Percentiles rank a stretch among this genome's conserved stretches.
Conservation (phyloP, 2,329 filamentous ascomycete species). For the Cladosporium cucumerinum region DNA sequence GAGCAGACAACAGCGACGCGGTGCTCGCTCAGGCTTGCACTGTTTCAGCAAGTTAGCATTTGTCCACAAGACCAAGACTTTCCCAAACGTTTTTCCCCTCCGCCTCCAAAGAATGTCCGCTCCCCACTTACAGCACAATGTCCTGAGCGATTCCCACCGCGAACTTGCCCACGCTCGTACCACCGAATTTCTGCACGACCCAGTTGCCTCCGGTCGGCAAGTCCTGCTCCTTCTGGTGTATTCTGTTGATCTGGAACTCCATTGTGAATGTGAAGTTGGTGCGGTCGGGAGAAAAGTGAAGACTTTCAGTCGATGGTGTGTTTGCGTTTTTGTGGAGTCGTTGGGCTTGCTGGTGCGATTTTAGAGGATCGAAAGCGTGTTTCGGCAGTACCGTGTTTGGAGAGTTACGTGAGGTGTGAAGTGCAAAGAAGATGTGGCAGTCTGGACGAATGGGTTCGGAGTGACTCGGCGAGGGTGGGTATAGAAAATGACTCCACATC, state of each 20-base stretch:
- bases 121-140: constrained; percentile 55
- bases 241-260: constrained; percentile 27
- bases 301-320: not conserved
- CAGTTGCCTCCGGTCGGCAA: constrained; percentile 55
- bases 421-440: constrained; percentile 6
- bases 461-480: constrained; percentile 16
- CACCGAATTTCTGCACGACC: constrained; percentile 94
- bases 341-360: constrained; percentile 1
- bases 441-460: constrained; percentile 13
- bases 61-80: constrained; percentile 1
- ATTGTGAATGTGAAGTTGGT: constrained; percentile 14
- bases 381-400: not conserved
- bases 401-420: not conserved
- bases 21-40: constrained; percentile 57
- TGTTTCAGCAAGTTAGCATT: constrained; percentile 25
- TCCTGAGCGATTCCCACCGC: constrained; percentile 57
- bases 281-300: not conserved
- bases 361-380: not conserved
- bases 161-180: constrained; percentile 94
- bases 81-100: constrained; percentile 7
- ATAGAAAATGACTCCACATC: constrained; percentile 14
- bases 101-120: not conserved
- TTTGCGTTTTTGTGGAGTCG: not conserved
- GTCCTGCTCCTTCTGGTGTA: constrained; percentile 46
- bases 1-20: constrained; percentile 93